Conservation (phyloP, 2,329 filamentous ascomycete genomes). For the Venturia effusa region DNA sequence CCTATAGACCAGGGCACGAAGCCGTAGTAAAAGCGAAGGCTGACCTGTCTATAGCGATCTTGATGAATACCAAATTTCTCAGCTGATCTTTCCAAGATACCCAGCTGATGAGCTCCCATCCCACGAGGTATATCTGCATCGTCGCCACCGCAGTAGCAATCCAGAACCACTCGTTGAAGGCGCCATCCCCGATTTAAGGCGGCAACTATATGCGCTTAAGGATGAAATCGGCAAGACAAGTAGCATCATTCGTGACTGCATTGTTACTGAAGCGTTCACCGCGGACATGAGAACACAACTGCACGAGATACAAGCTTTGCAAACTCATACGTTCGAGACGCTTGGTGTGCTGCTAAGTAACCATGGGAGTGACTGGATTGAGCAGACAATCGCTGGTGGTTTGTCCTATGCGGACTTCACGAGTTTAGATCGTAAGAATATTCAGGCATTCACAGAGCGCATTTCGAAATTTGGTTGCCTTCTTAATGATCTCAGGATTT, state of each 20-base stretch:
- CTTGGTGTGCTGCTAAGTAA: slow-evolving; percentile 1
- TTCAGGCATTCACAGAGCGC: neutral
- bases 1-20: neutral
- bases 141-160: neutral
- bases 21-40: neutral
- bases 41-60: slow-evolving; percentile 2
- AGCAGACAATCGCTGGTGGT: neutral
- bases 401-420: slow-evolving; percentile 5
- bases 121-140: neutral
- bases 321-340: neutral
- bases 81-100: neutral
- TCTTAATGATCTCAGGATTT: neutral
- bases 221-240: neutral
- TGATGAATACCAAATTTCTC: neutral
- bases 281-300: neutral
- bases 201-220: slow-evolving; percentile 2
- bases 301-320: neutral
- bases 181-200: neutral
- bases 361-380: slow-evolving; percentile 6
- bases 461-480: neutral
- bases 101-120: neutral
- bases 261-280: neutral
- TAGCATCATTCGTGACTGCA: neutral
- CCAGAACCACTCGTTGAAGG: neutral
- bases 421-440: neutral